A percentile compares a stretch with the other conserved stretches of the same genome.
phyloP scores from a whole-genome alignment of 768 basidiomycete species.

The Candolleomyces aberdarensis region DNA sequence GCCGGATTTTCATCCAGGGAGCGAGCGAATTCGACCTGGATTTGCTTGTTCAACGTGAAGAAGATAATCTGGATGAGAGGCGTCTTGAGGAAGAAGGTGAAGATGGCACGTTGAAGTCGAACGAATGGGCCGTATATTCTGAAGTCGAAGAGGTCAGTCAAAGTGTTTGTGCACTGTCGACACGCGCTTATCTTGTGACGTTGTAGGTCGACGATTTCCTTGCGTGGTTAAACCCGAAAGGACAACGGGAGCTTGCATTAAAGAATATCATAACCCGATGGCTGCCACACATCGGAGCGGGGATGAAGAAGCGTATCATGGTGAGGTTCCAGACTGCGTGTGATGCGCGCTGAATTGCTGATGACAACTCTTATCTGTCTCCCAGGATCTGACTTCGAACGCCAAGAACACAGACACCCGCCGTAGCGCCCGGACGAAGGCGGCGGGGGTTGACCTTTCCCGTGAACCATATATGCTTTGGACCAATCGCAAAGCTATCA shows the following conservation, averaged over 20 bases:
- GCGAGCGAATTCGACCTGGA: constrained; percentile 81
- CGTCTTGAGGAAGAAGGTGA: constrained; percentile 79
- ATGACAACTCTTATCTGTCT: constrained; percentile 13
- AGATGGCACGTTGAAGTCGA: constrained; percentile 64
- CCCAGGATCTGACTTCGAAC: constrained; percentile 64
- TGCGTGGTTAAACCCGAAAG: constrained; percentile 90
- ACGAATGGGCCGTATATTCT: constrained; percentile 91
- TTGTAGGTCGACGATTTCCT: constrained; percentile 76
- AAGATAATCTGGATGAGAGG: constrained; percentile 56
- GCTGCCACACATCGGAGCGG: constrained; percentile 79
- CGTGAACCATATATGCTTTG: constrained; percentile 88
- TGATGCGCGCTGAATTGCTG: background rate
- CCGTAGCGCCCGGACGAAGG: constrained; percentile 70
- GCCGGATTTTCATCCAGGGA: constrained; percentile 90
- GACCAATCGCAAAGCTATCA: constrained; percentile 75
- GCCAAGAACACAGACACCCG: constrained; percentile 77
- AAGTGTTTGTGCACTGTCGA: background rate
- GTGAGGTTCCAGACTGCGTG: background rate
- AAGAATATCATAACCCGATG: constrained; percentile 77
- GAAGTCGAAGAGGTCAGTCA: constrained; percentile 79
- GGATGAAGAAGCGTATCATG: constrained; percentile 64
- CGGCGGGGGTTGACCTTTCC: constrained; percentile 55
- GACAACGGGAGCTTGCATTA: constrained; percentile 80
- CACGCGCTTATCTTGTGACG: constrained; percentile 9
- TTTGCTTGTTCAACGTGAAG: constrained; percentile 57